These are phyloP conservation scores for Clonostachys rhizophaga DNA, from an alignment of 2,329 filamentous ascomycete genomes.

Conservation along the genomic window DNA sequence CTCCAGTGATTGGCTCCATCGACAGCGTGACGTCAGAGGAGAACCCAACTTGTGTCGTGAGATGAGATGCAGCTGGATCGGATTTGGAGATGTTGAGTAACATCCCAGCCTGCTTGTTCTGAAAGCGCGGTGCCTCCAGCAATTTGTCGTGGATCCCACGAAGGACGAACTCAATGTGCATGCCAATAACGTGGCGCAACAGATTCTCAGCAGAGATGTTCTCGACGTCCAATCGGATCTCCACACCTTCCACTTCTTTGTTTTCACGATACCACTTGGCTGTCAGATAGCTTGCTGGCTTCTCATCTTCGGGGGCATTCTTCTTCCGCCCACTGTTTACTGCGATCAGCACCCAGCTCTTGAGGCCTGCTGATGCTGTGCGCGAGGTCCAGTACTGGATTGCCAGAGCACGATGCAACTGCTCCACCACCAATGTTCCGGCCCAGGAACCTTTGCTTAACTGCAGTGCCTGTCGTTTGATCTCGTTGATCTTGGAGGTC, in stretches of 20 bases:
- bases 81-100: conserved; percentile 50
- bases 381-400: conserved; percentile 87
- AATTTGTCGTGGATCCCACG: conserved; percentile 60
- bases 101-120: conserved; percentile 53
- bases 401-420: conserved; percentile 74
- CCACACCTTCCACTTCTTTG: conserved; percentile 64
- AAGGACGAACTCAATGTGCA: conserved; percentile 70
- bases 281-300: conserved; percentile 49
- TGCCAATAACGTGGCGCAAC: conserved; percentile 68
- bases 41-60: conserved; percentile 68
- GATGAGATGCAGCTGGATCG: conserved; percentile 61
- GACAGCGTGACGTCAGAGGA: conserved; percentile 53
- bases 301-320: conserved; percentile 20
- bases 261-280: conserved; percentile 83
- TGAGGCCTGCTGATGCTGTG: conserved; percentile 45
- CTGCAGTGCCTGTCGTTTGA: conserved; percentile 71
- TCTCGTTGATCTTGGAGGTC: conserved; percentile 83
- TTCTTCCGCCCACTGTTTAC: conserved; percentile 61
- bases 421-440: conserved; percentile 71
- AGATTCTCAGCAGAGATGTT: conserved; percentile 70
- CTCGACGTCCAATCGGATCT: conserved; percentile 62
- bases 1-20: conserved; percentile 76
- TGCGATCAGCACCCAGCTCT: conserved; percentile 90
- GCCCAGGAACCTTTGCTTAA: conserved; percentile 72
- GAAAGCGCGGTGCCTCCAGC: conserved; percentile 54